phyloP scores from a whole-genome alignment of 352 stramenopile species.

The Pythium myriotylum region DNA sequence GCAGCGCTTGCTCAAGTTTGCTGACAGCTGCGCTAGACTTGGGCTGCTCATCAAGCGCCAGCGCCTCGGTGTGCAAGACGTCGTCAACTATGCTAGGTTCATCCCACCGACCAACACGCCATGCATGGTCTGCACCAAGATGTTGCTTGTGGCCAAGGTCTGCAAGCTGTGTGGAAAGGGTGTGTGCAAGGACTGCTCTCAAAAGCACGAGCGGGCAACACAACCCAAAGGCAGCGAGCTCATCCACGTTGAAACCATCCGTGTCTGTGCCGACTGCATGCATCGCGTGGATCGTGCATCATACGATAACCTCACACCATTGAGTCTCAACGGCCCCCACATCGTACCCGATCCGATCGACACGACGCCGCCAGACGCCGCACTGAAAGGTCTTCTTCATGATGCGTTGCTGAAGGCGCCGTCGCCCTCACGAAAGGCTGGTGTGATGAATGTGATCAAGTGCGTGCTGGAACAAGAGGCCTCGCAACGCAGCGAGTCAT shows the following conservation, averaged over 20 bases:
- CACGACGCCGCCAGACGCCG: constrained; percentile 19
- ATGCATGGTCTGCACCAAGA: constrained; percentile 62
- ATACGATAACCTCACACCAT: constrained; percentile 33
- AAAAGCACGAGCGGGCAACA: constrained; percentile 26
- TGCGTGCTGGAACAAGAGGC: constrained; percentile 47
- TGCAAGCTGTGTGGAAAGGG: constrained; percentile 63
- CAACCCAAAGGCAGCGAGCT: background rate
- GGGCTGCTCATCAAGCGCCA: constrained; percentile 50
- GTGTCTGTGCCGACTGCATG: constrained; percentile 57
- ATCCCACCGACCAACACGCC: constrained; percentile 43
- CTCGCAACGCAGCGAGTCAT: background rate
- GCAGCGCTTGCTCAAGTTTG: constrained; percentile 21
- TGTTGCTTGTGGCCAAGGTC: constrained; percentile 39
- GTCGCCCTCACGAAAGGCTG: constrained; percentile 33
- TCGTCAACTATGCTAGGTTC: constrained; percentile 43
- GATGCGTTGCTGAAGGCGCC: constrained; percentile 35
- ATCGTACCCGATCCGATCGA: constrained; percentile 6
- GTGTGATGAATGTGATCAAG: constrained; percentile 57
- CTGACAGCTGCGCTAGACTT: constrained; percentile 26
- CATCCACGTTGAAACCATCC: constrained; percentile 26
- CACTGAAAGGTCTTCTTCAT: constrained; percentile 41
- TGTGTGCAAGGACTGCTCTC: constrained; percentile 54
- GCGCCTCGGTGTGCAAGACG: constrained; percentile 55
- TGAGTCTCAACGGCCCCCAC: constrained; percentile 32
- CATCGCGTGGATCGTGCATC: constrained; percentile 52